Base-by-base conservation (phyloP, 345 rosid genomes). In the Gynandropsis gynandra region DNA sequence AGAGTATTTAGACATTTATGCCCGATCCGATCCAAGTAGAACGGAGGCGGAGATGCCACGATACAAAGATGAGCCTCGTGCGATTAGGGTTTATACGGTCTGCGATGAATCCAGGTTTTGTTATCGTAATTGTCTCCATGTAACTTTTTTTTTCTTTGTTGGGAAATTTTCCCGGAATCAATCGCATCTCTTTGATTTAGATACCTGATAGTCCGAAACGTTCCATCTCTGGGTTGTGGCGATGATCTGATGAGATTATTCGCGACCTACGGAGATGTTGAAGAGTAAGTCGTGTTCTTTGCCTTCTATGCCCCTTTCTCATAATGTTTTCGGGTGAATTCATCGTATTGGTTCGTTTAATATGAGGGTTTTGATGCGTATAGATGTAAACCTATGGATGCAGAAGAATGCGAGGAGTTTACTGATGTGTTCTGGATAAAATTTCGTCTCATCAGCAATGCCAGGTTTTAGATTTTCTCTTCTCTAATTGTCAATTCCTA, bases 351-450 rank as follows among this genome's bases (percentile, higher is more conserved):
- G 14, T 38, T 42, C 9, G 13, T 31, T 27, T 59, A 15, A 4
- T 20, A 19, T 42, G 9, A 12, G 20, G 10, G 16, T 37, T 58
- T 24, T 27, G 40, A 61, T 55, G n/a, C 16, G 19, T 14, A 24
- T 69, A 81, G 95, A 52, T 74, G 83, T 58, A 87, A 87, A 65
- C 95, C 95, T 8, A 84, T 90, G 95, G 96, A 90, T 73, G 92
- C 81, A 0, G 98, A 90, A 68, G 95, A 84, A 5, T 87, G 87
- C 55, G 83, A 70, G 47, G 72, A 66, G 15, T 87, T 76, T 56
- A 90, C 95, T 0, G 95, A 87, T 74, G 95, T 87, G 27, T 84
- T 76, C 54, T 82, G 90, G 85, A 76, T 87, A 70, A 82, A 90
- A 51, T 87, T 87, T 49, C 72, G 54, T 52, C 75, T 79, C 35